Evolutionary conservation across 805 yeast genomes (phyloP), one percentile per base, ranked within the genome.

Genomic region (Candida patagonica): DNA sequence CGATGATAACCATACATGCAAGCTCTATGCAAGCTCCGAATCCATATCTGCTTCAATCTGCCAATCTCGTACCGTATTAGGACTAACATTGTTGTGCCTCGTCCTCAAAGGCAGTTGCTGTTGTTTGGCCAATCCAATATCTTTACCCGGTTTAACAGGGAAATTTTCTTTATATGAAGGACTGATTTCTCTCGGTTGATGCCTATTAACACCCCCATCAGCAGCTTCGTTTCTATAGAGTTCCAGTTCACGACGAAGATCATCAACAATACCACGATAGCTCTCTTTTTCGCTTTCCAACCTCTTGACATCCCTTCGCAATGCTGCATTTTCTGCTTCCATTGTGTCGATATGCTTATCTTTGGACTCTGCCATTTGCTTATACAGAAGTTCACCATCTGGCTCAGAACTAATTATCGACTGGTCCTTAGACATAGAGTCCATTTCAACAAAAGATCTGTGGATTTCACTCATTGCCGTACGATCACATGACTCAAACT

Each of bases 391-490:
- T 10, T 22, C 31, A 4, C 20, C 19, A 24, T 38, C 41, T 22
- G 33, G 30, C n/a, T 36, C 34, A 3, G 20, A 37, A 24, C 27
- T 30, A 6, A n/a, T 19, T 12, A 9, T 16, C 7, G 16, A 21
- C 33, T 32, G 30, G 12, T 13, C 20, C 9, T n/a, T 37, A 13
- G 37, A 39, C 21, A 35, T 33, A 13, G 37, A 17, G 31, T 32
- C 33, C 26, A 29, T 21, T 20, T 32, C 33, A 20, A 12, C 13
- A 12, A 26, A 37, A 19, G 17, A 26, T 17, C 32, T 30, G 13
- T 37, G 35, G 19, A 37, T 15, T 3, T 37, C 40, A 5, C 37
- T 27, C 37, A 33, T 33, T n/a, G 37, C 37, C 7, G 37, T 33
- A 3, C 37, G 12, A 33, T 33, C 37, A n/a, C 26, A 20, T 7